Base-by-base conservation (phyloP, 1,284 basidiomycete genomes). In the Puccinia hordei region DNA sequence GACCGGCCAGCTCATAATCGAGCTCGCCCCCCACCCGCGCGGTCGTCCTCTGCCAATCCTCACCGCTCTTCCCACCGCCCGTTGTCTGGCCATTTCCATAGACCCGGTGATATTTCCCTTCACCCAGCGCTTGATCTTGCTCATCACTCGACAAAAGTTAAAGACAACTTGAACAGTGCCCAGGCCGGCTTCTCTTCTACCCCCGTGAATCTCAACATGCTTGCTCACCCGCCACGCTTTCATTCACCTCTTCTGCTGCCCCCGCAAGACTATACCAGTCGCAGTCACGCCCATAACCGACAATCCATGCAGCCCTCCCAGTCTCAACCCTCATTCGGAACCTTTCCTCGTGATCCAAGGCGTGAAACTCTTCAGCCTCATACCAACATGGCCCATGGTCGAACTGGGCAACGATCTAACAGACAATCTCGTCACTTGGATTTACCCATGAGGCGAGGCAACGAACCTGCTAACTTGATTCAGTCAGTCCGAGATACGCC, bases 391-490 rank as follows among this genome's bases (percentile, higher is more conserved):
- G 12, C 27, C 8, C 22, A 15, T 33, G 68, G 46, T 4, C 41
- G 9, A 46, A 24, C 44, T 33, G 63, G 27, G 33, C 24, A 24
- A 24, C 24, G 10, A 12, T 33, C 46, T 30, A 53, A 72, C 27
- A 51, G 69, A 55, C 44, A 35, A 53, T 72, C 69, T 22, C 69
- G 51, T 13, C 33, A 51, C 30, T 27, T 51, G n/a, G 69, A 68
- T 30, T 13, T 27, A 5, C 41, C 41, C 10, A 24, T 9, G 13
- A 72, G 69, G n/a, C 24, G 46, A 22, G 33, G 30, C n/a, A 33
- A n/a, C 30, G 49, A 72, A n/a, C 69, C 69, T 1, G 30, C 30
- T 24, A 72, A 72, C 19, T 44, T 72, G 22, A 72, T 72, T 44
- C 44, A 72, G 44, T 4, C 69, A 19, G 30, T 72, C 13, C 69